A percentile compares a stretch with the other conserved stretches of the same genome.
Conservation (phyloP, 1,139 yeast species). For the Meyerozyma smithsonii region DNA sequence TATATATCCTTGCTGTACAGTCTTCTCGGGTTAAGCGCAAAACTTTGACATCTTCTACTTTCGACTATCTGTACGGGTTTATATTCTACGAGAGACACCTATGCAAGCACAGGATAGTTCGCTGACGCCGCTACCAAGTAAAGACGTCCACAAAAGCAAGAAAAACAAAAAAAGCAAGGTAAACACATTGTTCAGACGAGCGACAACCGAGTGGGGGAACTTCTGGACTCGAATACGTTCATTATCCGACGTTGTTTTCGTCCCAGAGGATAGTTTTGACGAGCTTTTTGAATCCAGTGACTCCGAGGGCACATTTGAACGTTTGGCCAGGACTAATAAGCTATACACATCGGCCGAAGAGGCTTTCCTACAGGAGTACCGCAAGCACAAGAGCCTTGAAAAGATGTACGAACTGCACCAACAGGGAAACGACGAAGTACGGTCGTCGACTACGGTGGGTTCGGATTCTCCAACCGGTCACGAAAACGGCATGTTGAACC, state of each 20-base stretch:
- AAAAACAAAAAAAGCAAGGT: slow-evolving; percentile 8
- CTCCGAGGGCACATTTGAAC: slow-evolving; percentile 24
- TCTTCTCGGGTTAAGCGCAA: not conserved
- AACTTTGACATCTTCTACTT: not conserved
- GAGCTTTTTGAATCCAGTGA: slow-evolving; percentile 40
- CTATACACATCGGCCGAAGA: slow-evolving; percentile 29
- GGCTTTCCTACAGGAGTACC: slow-evolving; percentile 29
- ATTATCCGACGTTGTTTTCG: slow-evolving; percentile 40
- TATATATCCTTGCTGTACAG: not conserved
- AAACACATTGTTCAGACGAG: slow-evolving; percentile 26
- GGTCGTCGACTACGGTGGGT: slow-evolving; percentile 18
- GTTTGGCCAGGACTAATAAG: slow-evolving; percentile 16
- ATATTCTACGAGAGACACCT: not conserved
- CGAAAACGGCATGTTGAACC: not conserved
- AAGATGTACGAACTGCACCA: slow-evolving; percentile 26
- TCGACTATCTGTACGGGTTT: too few relatives aligned
- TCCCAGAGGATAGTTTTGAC: slow-evolving; percentile 36
- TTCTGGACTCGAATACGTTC: slow-evolving; percentile 30
- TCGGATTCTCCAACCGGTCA: slow-evolving; percentile 12
- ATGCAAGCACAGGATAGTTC: not conserved
- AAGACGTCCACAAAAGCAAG: not conserved
- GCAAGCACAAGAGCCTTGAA: slow-evolving; percentile 32
- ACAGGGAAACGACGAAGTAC: slow-evolving; percentile 15
- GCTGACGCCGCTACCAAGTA: not conserved
- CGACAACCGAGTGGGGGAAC: slow-evolving; percentile 31